Percentiles rank a stretch among this genome's conserved stretches.
These are phyloP conservation scores for Takakia lepidozioides DNA, from an alignment of 225 moss, liverwort and hornwort genomes.

Conservation along the genomic window DNA sequence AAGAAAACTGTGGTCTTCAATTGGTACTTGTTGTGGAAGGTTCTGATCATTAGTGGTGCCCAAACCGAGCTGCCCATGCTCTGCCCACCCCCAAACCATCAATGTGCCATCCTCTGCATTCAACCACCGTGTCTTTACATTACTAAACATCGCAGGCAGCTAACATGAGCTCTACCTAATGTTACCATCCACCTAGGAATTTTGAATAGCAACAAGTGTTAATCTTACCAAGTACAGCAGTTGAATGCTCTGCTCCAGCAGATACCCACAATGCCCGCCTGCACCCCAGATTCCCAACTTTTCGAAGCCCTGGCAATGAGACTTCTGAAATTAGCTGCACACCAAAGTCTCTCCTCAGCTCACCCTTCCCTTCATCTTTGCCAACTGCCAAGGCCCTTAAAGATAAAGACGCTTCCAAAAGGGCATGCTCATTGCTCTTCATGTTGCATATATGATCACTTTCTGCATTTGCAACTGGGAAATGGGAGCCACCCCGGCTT, in stretches of 20 bases:
- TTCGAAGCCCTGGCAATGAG: slow-evolving; percentile 25
- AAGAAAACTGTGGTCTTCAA: slow-evolving; percentile 6
- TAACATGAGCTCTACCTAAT: neutral
- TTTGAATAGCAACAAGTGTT: neutral
- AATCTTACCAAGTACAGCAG: slow-evolving; percentile 58
- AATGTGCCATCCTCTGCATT: slow-evolving; percentile 54
- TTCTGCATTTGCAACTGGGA: no score
- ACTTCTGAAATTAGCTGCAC: slow-evolving; percentile 4
- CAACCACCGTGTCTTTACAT: neutral
- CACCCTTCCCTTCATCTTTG: neutral
- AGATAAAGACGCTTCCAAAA: neutral
- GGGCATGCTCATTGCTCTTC: no score
- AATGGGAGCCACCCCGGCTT: no score
- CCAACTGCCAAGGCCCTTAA: no score
- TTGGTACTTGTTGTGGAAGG: slow-evolving; percentile 28
- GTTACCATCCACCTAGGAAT: neutral
- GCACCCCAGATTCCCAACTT: slow-evolving; percentile 35
- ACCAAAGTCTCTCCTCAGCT: neutral
- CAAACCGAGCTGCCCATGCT: slow-evolving; percentile 90
- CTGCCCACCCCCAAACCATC: slow-evolving; percentile 86
- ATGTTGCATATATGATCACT: no score
- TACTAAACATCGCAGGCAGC: neutral
- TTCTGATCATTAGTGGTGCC: slow-evolving; percentile 43
- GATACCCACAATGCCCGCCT: slow-evolving; percentile 42
- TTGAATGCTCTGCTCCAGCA: slow-evolving; percentile 88